Evolutionary conservation across 208 protist species (phyloP).

Genomic region (Willaertia magna): DNA sequence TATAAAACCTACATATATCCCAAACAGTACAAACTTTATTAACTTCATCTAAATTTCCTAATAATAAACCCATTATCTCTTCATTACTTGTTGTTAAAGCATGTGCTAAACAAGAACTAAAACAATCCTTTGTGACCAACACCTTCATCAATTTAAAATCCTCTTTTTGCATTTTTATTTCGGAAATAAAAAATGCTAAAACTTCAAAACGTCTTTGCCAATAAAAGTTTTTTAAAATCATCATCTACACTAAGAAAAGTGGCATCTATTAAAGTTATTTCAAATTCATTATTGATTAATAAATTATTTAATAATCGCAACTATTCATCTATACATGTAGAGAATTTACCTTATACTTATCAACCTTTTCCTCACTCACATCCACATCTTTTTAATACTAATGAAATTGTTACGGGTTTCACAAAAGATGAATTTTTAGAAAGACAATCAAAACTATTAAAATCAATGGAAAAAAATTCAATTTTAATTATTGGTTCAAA

Average conservation of each 20-base stretch:
- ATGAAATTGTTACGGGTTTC: not conserved
- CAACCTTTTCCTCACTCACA: not conserved
- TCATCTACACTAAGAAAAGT: too few relatives aligned
- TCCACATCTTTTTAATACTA: not conserved
- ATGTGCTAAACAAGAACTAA: constrained; percentile 49
- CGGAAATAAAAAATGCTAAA: too few relatives aligned
- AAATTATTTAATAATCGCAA: not conserved
- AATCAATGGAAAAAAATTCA: not conserved
- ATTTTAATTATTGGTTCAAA: not conserved
- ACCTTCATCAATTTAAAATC: too few relatives aligned
- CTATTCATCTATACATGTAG: not conserved
- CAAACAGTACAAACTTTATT: not conserved
- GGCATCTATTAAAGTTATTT: not conserved
- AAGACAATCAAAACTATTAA: not conserved
- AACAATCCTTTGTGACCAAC: constrained; percentile 43
- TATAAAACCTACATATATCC: not conserved
- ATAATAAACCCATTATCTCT: constrained; percentile 58
- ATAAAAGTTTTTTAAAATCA: too few relatives aligned
- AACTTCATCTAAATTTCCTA: constrained; percentile 27
- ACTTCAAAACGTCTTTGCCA: too few relatives aligned
- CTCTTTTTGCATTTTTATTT: too few relatives aligned
- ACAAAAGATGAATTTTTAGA: not conserved
- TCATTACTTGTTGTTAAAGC: constrained; percentile 55
- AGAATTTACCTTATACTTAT: not conserved
- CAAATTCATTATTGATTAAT: not conserved